Percentiles rank a stretch among this genome's conserved stretches.
Conservation (phyloP, 257 asterid species). For the Solanum chiquidenum region DNA sequence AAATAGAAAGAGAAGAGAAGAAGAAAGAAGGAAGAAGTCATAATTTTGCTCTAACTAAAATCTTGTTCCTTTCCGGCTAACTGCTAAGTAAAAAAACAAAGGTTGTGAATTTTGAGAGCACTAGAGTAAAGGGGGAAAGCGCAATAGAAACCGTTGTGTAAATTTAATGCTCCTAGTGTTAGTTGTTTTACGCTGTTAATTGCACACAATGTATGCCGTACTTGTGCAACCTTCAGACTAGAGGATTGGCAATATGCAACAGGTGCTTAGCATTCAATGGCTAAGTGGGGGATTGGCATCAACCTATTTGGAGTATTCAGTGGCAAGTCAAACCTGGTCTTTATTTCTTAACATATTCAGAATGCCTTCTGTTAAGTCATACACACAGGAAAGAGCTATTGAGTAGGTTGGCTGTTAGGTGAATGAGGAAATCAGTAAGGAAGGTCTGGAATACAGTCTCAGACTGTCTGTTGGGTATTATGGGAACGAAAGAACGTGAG, state of each 20-base stretch:
- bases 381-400: neutral
- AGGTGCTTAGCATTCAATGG: neutral
- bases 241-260: neutral
- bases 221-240: neutral
- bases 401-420: neutral
- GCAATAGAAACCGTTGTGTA: neutral
- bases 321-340: neutral
- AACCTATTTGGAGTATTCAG: neutral
- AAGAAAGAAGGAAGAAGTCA: neutral
- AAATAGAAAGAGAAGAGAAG: neutral
- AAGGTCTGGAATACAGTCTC: neutral
- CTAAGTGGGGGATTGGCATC: neutral
- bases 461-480: neutral
- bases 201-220: neutral
- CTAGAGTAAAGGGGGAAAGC: neutral
- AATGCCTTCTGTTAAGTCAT: neutral
- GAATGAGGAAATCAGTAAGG: neutral
- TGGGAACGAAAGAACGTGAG: neutral
- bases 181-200: neutral
- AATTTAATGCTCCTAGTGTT: neutral
- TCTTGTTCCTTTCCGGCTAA: neutral
- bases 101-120: neutral
- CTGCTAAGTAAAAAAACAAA: neutral
- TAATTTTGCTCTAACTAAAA: neutral
- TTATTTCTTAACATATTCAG: neutral